Base-by-base conservation (phyloP, 257 asterid species). In the Solanum acaule region DNA sequence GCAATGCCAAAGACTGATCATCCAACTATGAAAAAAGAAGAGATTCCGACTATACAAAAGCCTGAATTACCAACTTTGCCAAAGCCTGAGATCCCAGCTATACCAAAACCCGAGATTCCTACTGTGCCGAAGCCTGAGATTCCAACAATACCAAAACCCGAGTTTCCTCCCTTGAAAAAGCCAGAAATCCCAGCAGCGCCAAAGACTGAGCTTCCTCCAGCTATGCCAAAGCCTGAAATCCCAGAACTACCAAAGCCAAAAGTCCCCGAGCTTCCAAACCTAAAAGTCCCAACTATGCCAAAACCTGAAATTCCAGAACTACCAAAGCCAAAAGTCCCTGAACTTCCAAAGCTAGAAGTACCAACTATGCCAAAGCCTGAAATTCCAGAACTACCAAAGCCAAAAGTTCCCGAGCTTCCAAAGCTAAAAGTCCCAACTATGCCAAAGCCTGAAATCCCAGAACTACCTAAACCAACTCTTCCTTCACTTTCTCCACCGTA, bases 61-160 rank as follows among this genome's bases (percentile, higher is more conserved):
- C 31, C 52, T 22, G 82, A 75, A 6, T 8, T 75, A 22, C 31
- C 82, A 75, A 76, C 22, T 12, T 3, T 38, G 29, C 59, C 83
- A 14, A 40, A 40, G n/a, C 84, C 27, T 16, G 65, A 79, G 16
- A 2, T 79, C 3, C 38, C 85, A 25, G 1, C 14, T 16, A 5
- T 85, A 7, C 91, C 91, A 6, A 90, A 90, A 31, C 88, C 86
- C 2, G 86, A 89, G 63, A 11, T 88, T 25, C 89, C 89, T 14
- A 67, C 38, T 8, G 34, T 86, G 3, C 85, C 85, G 11, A 73
- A 87, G 40, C 75, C 76, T 15, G 63, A 87, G 71, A 22, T 87
- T 1, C 76, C 88, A 29, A 61, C 86, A 10, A n/a, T 72, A 49
- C 88, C 86, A 23, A 86, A 25, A 59, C 76, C 22, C 38, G 27